These are phyloP conservation scores for Niebla homalea DNA, from an alignment of 495 filamentous ascomycete species.

Conservation along the genomic window DNA sequence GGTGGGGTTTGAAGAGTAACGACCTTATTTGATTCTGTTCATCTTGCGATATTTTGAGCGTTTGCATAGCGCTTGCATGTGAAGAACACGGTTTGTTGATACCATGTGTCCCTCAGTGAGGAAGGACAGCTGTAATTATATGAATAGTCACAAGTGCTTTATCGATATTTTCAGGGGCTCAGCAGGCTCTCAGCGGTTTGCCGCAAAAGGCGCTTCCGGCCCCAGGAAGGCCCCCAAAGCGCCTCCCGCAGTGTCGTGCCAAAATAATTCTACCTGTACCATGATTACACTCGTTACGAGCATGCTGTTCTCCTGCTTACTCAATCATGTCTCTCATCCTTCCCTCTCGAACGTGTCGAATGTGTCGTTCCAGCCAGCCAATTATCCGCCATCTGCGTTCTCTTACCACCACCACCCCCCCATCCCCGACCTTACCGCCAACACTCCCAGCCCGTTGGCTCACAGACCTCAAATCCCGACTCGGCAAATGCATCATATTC, in stretches of 20 bases:
- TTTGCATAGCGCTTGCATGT: too few species aligned
- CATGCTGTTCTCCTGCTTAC: background rate
- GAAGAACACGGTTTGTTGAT: too few species aligned
- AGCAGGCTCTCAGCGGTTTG: background rate
- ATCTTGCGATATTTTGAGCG: too few species aligned
- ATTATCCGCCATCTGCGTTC: background rate
- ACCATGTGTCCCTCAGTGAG: too few species aligned
- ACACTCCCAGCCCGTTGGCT: conserved; percentile 51
- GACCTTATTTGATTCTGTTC: too few species aligned
- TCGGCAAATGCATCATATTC: conserved; percentile 78
- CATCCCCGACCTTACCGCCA: too few species aligned
- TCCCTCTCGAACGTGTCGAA: too few species aligned
- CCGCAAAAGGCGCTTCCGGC: background rate
- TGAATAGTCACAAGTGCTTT: background rate
- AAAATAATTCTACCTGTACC: conserved; percentile 7
- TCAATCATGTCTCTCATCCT: background rate
- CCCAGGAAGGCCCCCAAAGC: background rate
- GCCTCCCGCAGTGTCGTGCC: conserved; percentile 1
- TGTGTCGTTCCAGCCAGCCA: too few species aligned
- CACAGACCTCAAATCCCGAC: conserved; percentile 51
- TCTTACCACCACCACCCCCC: background rate
- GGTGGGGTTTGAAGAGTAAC: conserved; percentile 13
- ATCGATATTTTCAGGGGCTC: too few species aligned
- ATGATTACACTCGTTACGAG: background rate
- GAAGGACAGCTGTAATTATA: background rate